A percentile compares a stretch with the other conserved stretches of the same genome.
Evolutionary conservation across 495 filamentous ascomycete species (phyloP).

Genomic region (Hyphodiscus hymeniophilus): DNA sequence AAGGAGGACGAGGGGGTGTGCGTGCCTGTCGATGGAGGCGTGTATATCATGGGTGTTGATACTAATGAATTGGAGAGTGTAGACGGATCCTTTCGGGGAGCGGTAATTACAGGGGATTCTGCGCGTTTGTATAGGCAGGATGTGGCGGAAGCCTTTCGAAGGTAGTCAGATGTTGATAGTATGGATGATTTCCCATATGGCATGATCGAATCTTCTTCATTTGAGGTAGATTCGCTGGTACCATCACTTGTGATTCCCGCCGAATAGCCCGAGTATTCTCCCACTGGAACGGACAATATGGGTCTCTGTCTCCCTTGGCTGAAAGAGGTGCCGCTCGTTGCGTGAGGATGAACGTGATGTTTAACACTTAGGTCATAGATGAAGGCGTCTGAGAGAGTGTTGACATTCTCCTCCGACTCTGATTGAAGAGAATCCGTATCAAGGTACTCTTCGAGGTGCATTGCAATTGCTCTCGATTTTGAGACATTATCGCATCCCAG

Average conservation of each 20-base stretch:
- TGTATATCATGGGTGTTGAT: slow-evolving; percentile 4
- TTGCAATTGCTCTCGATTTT: slow-evolving; percentile 6
- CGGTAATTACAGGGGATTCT: not conserved
- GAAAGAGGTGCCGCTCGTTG: slow-evolving; percentile 1
- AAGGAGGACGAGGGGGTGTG: slow-evolving; percentile 4
- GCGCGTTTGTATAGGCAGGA: not conserved
- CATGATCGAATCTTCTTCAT: no score
- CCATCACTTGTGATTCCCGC: no score
- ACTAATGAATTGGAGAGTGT: slow-evolving; percentile 1
- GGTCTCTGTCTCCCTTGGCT: slow-evolving; percentile 3
- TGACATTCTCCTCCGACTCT: not conserved
- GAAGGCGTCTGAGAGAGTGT: not conserved
- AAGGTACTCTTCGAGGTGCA: slow-evolving; percentile 15
- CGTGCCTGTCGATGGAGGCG: slow-evolving; percentile 6
- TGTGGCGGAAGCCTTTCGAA: not conserved
- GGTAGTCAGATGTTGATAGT: no score
- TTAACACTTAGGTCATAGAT: not conserved
- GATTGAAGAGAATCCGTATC: not conserved
- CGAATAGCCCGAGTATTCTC: no score
- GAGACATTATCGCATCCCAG: slow-evolving; percentile 7
- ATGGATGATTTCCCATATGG: no score
- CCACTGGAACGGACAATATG: not conserved
- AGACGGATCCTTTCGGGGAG: not conserved
- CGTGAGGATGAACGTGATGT: not conserved
- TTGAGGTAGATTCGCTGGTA: no score